Evolutionary conservation across 306 rosid genomes (phyloP).

Genomic region (barrel medic (Medicago truncatula)): DNA sequence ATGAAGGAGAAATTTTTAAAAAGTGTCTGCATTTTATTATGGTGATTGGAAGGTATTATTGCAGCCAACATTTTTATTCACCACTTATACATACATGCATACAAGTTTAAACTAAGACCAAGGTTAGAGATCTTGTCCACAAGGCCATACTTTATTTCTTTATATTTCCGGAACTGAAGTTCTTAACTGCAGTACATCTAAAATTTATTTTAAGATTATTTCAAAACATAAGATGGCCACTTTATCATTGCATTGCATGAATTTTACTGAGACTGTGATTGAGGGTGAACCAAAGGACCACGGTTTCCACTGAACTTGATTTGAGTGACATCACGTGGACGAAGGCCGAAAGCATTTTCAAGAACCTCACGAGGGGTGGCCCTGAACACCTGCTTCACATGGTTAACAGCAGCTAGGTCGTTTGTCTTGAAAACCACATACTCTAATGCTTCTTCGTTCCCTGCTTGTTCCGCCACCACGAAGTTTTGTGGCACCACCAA

Average conservation of each 20-base stretch:
- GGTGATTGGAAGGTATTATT: too few relatives aligned
- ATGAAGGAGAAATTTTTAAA: too few relatives aligned
- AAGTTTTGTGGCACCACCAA: slow-evolving; percentile 70
- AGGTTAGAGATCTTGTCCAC: background rate
- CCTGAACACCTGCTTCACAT: slow-evolving; percentile 42
- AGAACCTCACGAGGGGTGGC: slow-evolving; percentile 58
- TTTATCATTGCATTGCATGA: background rate
- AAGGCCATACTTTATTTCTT: background rate
- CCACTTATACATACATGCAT: too few relatives aligned
- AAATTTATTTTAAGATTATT: slow-evolving; percentile 15
- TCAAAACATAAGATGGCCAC: background rate
- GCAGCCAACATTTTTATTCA: too few relatives aligned
- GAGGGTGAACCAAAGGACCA: slow-evolving; percentile 41
- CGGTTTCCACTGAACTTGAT: slow-evolving; percentile 56
- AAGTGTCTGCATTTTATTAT: too few relatives aligned
- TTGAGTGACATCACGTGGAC: slow-evolving; percentile 16
- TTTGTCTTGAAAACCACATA: slow-evolving; percentile 67
- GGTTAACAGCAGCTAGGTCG: slow-evolving; percentile 51
- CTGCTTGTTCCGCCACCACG: slow-evolving; percentile 53
- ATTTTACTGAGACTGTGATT: background rate
- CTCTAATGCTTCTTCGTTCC: slow-evolving; percentile 56
- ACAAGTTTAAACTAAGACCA: background rate
- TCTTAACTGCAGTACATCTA: background rate
- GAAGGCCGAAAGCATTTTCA: slow-evolving; percentile 51
- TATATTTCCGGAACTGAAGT: background rate